Evolutionary conservation across 768 basidiomycete species (phyloP), one percentile per base, ranked within the genome.

Genomic region (Lactifluus hygrophoroides): DNA sequence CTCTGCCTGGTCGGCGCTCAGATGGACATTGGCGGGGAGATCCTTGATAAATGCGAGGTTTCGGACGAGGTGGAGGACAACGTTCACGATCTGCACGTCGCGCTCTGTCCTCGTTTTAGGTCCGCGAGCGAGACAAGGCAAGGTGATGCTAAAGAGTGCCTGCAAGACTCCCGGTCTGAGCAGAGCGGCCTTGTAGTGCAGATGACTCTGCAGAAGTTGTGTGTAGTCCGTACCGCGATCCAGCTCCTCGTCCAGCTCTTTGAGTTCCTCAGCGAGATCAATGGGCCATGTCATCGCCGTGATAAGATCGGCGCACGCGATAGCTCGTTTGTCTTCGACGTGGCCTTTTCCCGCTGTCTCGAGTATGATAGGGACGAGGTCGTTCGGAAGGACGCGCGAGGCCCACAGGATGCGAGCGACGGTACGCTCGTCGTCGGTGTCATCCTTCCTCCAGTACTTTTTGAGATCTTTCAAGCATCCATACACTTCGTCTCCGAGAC

Each of bases 231-330:
- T 83, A 17, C 85, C 83, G 60, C 80, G 82, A 70, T 90, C 89
- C 19, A 82, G 64, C 38, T 86, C 89, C 44, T 93, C 89, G 68
- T 88, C 86, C 54, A 97, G 82, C 67, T 98, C 96, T 66, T 88
- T 89, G 62, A 99, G 76, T 71, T 98, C 96, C 66, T 91, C 89
- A 0, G 92, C 89, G 62, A 98, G 76, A 71, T 98, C 91, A 54
- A 99, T 95, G 0, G 96, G 96, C 96, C 96, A 99, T 1, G 95
- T 98, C 90, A 99, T 90, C 0, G 94, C 94, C 0, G 92, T 90
- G 69, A 98, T 85, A 23, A 99, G 76, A 69, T 98, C 96, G 8
- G 84, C 86, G 62, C 86, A 88, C 0, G 85, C 82, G 27, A 95
- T 80, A 0, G 90, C 91, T 48, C 89, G 77, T 65, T 86, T 88